Conservation (phyloP, 2,329 filamentous ascomycete species). For the Calonectria leucothoes region DNA sequence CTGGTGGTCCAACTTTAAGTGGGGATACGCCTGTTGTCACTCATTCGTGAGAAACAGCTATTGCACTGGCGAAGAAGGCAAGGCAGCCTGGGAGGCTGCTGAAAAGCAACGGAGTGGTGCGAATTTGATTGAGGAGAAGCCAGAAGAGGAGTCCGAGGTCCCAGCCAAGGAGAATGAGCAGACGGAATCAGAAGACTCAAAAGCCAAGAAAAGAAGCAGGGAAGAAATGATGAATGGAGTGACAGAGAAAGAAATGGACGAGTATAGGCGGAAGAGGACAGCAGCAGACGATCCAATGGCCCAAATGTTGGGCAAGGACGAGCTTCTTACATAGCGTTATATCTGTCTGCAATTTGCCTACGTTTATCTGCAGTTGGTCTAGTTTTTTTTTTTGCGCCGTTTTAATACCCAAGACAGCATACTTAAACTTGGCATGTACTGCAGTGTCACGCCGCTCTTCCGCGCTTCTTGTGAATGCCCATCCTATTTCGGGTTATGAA, state of each 20-base stretch:
- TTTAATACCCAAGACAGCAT: no score
- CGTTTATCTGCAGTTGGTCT: no score
- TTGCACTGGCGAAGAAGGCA: conserved; percentile 93
- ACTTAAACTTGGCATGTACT: no score
- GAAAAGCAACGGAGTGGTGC: conserved; percentile 68
- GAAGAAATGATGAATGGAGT: conserved; percentile 84
- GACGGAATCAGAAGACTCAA: conserved; percentile 45
- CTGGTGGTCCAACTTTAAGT: conserved; percentile 96
- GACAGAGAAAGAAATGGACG: conserved; percentile 86
- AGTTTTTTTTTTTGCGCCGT: no score
- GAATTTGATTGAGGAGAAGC: conserved; percentile 49
- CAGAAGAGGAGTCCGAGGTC: conserved; percentile 43
- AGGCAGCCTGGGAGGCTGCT: conserved; percentile 81
- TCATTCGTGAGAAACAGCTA: conserved; percentile 96
- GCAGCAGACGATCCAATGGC: conserved; percentile 90
- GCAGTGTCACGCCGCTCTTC: no score
- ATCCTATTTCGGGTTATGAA: no score
- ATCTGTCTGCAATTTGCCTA: no score
- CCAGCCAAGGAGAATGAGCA: conserved; percentile 35
- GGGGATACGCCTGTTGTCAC: conserved; percentile 97
- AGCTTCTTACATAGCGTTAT: conserved; percentile 49
- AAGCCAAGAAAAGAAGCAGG: conserved; percentile 76
- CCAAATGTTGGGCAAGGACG: conserved; percentile 79
- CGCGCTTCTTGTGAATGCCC: no score
- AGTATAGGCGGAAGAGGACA: conserved; percentile 81